Evolutionary conservation across 2,329 filamentous ascomycete species (phyloP), one percentile per base, ranked within the genome.

Genomic region (Colletotrichum zoysiae): DNA sequence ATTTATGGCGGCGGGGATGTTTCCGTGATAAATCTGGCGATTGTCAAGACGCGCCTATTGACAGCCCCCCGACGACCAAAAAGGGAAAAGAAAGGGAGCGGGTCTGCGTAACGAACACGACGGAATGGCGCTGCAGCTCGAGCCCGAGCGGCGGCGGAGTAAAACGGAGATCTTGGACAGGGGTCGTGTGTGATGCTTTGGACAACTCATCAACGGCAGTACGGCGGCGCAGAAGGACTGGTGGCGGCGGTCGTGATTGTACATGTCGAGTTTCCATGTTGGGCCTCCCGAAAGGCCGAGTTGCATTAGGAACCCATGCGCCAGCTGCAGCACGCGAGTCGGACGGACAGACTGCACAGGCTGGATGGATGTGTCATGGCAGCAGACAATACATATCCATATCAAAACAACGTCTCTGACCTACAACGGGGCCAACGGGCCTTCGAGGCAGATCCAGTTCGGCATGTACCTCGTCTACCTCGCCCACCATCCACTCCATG

Each of bases 121-220:
- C 46, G 59, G 40, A 40, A 40, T 12, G 55, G 20, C 55, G 42
- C 50, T 71, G 69, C 65, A 71, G 65, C 67, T 55, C 23, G n/a
- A 40, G 33, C 12, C 51, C 65, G 30, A 63, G 58, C 11, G 38
- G 40, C 56, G 65, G 65, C 56, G 65, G 65, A 58, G 51, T 26
- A 38, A 64, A 44, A 57, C 23, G 53, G 57, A 70, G 55, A 70
- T 73, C 67, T 70, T 38, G 55, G 35, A 58, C 70, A 73, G 62
- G 70, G 67, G 46, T 70, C 57, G 56, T 61, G 46, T 30, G 66
- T 61, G 61, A 42, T 50, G 50, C 35, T 66, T 66, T 73, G 66
- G 53, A 73, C 70, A 73, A 73, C 70, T 73, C 70, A 73, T 73
- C 70, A 65, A 51, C 61, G 61, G 55, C 66, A 65, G 51, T 65